phyloP scores from a whole-genome alignment of 768 basidiomycete genomes.

The Calocybe indica region DNA sequence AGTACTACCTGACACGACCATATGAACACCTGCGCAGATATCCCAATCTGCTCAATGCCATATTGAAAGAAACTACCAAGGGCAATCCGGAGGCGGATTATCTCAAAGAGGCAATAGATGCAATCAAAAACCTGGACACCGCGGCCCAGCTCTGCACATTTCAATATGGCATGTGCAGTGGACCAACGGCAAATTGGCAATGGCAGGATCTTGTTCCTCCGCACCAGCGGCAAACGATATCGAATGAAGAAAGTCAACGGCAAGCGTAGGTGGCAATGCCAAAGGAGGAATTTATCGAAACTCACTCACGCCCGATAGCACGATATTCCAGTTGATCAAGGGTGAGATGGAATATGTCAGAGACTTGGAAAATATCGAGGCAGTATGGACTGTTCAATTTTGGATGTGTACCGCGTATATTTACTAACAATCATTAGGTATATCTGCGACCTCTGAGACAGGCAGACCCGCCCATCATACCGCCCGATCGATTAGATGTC shows the following conservation, averaged over 20 bases:
- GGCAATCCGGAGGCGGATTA: conserved; percentile 84
- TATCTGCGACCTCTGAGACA: conserved; percentile 74
- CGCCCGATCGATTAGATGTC: conserved; percentile 57
- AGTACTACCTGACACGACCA: conserved; percentile 73
- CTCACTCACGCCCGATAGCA: conserved; percentile 36
- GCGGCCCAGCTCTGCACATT: conserved; percentile 83
- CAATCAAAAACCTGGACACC: conserved; percentile 76
- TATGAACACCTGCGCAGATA: conserved; percentile 85
- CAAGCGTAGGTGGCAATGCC: conserved; percentile 58
- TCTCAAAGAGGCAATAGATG: conserved; percentile 69
- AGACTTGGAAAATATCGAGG: conserved; percentile 84
- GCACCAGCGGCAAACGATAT: conserved; percentile 51
- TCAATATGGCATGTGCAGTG: conserved; percentile 84
- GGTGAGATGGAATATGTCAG: conserved; percentile 97
- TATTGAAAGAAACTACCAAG: conserved; percentile 73
- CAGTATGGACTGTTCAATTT: conserved; percentile 35
- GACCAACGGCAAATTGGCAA: conserved; percentile 73
- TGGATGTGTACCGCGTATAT: neutral
- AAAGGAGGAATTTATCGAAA: neutral
- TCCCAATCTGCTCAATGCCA: conserved; percentile 80
- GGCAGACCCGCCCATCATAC: conserved; percentile 75
- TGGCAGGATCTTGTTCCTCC: conserved; percentile 83
- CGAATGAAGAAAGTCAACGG: conserved; percentile 73
- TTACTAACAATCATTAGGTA: conserved; percentile 42
- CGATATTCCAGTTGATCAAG: conserved; percentile 93